Conservation (phyloP, 495 filamentous ascomycete genomes). For the Pyrenula massariospora region DNA sequence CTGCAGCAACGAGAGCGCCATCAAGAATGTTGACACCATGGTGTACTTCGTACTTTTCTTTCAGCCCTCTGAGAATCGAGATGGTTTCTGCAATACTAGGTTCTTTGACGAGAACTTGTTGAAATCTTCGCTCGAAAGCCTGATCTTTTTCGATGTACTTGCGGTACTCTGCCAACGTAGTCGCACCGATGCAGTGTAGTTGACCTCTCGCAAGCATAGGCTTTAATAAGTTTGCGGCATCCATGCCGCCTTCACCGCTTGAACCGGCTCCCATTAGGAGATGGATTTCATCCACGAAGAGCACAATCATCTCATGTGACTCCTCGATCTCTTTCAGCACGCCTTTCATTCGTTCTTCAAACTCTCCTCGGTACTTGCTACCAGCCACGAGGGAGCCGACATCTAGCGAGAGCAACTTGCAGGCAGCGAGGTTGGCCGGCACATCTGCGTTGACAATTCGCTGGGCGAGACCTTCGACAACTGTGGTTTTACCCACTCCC, state of each 20-base stretch:
- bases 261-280: constrained; percentile 94
- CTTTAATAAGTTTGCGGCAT: constrained; percentile 93
- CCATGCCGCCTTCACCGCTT: constrained; percentile 94
- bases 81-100: constrained; percentile 80
- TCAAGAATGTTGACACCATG: constrained; percentile 95
- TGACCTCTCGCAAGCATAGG: constrained; percentile 94
- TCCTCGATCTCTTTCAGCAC: constrained; percentile 94
- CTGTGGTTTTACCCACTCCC: constrained; percentile 96
- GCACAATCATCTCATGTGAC: constrained; percentile 90
- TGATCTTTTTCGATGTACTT: constrained; percentile 99
- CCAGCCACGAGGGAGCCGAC: constrained; percentile 91
- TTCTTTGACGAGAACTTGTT: constrained; percentile 94
- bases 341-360: constrained; percentile 98
- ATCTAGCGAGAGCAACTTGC: constrained; percentile 86
- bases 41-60: constrained; percentile 95
- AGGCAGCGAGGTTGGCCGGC: constrained; percentile 87
- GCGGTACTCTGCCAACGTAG: constrained; percentile 86
- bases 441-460: constrained; percentile 94
- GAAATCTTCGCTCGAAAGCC: constrained; percentile 95
- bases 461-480: constrained; percentile 91
- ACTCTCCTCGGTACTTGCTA: constrained; percentile 96
- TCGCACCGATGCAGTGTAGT: constrained; percentile 95
- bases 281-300: constrained; percentile 98
- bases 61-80: constrained; percentile 91
- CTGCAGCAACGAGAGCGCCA: constrained; percentile 80